phyloP scores from a whole-genome alignment of 202 grass and related monocot genomes.

The Zizania palustris region DNA sequence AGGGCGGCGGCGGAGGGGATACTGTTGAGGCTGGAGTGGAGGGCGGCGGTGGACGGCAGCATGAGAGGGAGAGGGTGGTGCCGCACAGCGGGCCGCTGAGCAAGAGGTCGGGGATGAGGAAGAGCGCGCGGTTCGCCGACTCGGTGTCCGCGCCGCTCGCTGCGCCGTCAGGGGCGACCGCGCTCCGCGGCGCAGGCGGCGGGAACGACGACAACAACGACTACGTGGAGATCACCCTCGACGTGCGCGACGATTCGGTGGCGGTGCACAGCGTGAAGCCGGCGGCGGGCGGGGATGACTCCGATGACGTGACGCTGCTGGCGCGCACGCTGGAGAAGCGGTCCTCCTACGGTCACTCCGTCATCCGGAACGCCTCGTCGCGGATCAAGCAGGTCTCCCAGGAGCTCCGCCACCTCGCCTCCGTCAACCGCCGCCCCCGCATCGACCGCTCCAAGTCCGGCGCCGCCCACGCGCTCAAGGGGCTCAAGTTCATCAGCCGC shows the following conservation, averaged over 20 bases:
- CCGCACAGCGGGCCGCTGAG: slow-evolving; percentile 67
- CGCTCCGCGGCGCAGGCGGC: not conserved
- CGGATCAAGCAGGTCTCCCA: slow-evolving; percentile 86
- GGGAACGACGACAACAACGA: slow-evolving; percentile 42
- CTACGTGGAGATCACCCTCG: slow-evolving; percentile 85
- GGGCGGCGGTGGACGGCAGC: not conserved
- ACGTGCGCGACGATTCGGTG: slow-evolving; percentile 77
- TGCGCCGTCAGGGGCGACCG: slow-evolving; percentile 19
- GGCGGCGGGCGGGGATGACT: slow-evolving; percentile 50
- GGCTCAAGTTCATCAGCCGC: slow-evolving; percentile 90
- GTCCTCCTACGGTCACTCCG: slow-evolving; percentile 49
- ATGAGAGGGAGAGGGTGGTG: slow-evolving; percentile 32
- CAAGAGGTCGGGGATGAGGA: slow-evolving; percentile 41
- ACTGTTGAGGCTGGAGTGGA: slow-evolving; percentile 39
- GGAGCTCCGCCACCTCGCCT: slow-evolving; percentile 73
- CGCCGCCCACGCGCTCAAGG: slow-evolving; percentile 77
- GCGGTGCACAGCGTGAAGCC: slow-evolving; percentile 82
- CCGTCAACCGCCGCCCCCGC: slow-evolving; percentile 47
- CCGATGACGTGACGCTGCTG: slow-evolving; percentile 67
- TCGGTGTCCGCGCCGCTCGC: slow-evolving; percentile 57
- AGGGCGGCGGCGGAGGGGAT: slow-evolving; percentile 27
- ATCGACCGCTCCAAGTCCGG: slow-evolving; percentile 76
- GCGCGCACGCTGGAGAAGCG: slow-evolving; percentile 64
- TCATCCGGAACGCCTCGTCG: slow-evolving; percentile 73
- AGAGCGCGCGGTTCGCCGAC: slow-evolving; percentile 73